Conservation (phyloP, 2,329 filamentous ascomycete species). For the Penicillium palitans region DNA sequence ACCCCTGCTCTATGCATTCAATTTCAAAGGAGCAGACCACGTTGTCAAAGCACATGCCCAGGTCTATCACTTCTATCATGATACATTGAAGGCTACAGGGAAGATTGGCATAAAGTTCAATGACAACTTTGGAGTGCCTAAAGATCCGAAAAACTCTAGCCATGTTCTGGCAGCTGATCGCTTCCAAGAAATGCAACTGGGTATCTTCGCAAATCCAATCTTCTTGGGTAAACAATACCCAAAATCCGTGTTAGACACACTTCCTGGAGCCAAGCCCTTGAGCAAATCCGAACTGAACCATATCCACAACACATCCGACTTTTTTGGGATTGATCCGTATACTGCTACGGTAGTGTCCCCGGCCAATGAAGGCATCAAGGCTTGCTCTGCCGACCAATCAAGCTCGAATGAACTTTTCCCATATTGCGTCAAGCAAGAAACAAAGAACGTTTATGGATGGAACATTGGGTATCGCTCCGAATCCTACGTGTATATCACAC, state of each 20-base stretch:
- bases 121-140: constrained; percentile 55
- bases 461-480: constrained; percentile 59
- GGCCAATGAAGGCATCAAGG: constrained; percentile 47
- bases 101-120: constrained; percentile 46
- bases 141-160: constrained; percentile 33
- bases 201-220: constrained; percentile 47
- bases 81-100: constrained; percentile 47
- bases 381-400: constrained; percentile 50
- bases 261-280: constrained; percentile 48
- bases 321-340: constrained; percentile 60
- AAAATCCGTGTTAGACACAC: constrained; percentile 45
- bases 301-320: constrained; percentile 55
- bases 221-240: constrained; percentile 50
- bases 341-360: constrained; percentile 57
- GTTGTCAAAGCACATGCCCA: constrained; percentile 47
- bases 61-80: constrained; percentile 44
- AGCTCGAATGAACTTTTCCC: constrained; percentile 49
- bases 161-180: constrained; percentile 33
- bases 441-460: constrained; percentile 55
- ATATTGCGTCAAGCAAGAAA: constrained; percentile 54
- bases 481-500: constrained; percentile 60
- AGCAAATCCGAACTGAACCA: constrained; percentile 51
- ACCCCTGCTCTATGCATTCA: constrained; percentile 39
- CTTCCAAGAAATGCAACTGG: constrained; percentile 39
- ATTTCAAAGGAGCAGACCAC: constrained; percentile 53